A percentile compares a stretch with the other conserved stretches of the same genome.
phyloP scores from a whole-genome alignment of 164 flowering plant genomes.

The Vitis riparia region DNA sequence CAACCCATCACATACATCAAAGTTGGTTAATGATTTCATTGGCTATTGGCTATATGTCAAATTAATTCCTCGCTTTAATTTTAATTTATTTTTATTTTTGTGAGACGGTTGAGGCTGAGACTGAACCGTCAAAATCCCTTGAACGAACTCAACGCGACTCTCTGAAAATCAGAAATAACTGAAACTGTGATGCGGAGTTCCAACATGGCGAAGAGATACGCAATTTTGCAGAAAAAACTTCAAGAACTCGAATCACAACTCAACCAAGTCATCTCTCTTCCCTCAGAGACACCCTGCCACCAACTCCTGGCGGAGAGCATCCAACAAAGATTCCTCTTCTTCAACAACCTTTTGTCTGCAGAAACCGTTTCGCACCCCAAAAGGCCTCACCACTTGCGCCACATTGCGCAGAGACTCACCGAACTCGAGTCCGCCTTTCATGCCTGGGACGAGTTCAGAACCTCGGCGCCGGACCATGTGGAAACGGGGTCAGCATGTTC shows the following conservation, averaged over 20 bases:
- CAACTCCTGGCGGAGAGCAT: slow-evolving; percentile 15
- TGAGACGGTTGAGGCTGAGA: no score
- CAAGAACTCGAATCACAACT: slow-evolving; percentile 37
- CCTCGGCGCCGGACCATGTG: background rate
- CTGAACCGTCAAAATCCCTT: no score
- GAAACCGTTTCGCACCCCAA: slow-evolving; percentile 30
- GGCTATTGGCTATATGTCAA: no score
- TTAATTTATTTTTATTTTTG: no score
- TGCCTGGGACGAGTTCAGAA: slow-evolving; percentile 14
- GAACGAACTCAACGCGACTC: no score
- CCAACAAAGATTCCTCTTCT: slow-evolving; percentile 22
- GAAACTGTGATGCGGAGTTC: no score
- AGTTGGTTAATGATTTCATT: no score
- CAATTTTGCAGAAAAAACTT: slow-evolving; percentile 37
- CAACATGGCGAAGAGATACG: slow-evolving; percentile 27
- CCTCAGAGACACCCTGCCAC: slow-evolving; percentile 2
- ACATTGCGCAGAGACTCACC: slow-evolving; percentile 23
- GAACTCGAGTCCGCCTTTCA: slow-evolving; percentile 26
- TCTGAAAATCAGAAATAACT: no score
- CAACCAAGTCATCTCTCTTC: slow-evolving; percentile 9
- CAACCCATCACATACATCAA: no score
- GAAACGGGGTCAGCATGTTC: slow-evolving; percentile 29
- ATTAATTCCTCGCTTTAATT: no score
- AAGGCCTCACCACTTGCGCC: slow-evolving; percentile 28
- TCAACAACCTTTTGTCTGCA: slow-evolving; percentile 31